A percentile compares a stretch with the other conserved stretches of the same genome.
Conservation (phyloP, 768 basidiomycete genomes). For the Leccinum longicurvipes region DNA sequence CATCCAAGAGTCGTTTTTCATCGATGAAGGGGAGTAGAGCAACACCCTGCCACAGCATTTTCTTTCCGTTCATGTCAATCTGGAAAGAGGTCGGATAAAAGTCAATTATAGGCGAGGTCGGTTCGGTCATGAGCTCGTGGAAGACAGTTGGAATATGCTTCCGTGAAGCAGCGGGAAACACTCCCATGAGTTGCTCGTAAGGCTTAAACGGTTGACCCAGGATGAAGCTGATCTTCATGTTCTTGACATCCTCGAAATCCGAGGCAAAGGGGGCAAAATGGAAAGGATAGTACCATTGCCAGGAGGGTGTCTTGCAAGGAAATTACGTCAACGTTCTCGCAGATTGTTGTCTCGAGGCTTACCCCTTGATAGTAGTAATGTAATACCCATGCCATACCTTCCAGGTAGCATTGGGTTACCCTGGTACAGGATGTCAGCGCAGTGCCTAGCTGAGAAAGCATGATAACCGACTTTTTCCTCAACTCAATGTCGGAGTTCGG, state of each 20-base stretch:
- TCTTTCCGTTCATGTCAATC: conserved; percentile 99
- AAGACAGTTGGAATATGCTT: conserved; percentile 84
- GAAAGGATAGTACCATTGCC: conserved; percentile 99
- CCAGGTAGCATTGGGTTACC: conserved; percentile 79
- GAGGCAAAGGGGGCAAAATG: conserved; percentile 98
- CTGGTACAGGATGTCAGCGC: conserved; percentile 37
- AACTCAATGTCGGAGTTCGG: conserved; percentile 69
- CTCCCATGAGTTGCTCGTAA: conserved; percentile 97
- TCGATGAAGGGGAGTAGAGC: conserved; percentile 97
- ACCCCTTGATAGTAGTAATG: conserved; percentile 99
- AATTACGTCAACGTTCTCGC: conserved; percentile 17
- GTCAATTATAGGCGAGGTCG: conserved; percentile 89
- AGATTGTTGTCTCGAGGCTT: conserved; percentile 24
- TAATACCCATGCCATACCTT: conserved; percentile 94
- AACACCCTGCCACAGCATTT: conserved; percentile 99
- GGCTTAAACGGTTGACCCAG: conserved; percentile 90
- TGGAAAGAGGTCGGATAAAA: conserved; percentile 93
- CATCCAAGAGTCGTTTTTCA: conserved; percentile 72
- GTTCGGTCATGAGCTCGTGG: conserved; percentile 82
- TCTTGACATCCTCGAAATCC: conserved; percentile 79
- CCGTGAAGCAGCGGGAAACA: conserved; percentile 88
- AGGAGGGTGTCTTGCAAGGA: conserved; percentile 71
- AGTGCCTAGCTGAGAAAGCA: not conserved
- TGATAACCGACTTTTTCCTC: conserved; percentile 59
- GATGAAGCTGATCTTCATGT: conserved; percentile 78